Conservation (phyloP, 305 asterid genomes). For the Fraxinus ornus region DNA sequence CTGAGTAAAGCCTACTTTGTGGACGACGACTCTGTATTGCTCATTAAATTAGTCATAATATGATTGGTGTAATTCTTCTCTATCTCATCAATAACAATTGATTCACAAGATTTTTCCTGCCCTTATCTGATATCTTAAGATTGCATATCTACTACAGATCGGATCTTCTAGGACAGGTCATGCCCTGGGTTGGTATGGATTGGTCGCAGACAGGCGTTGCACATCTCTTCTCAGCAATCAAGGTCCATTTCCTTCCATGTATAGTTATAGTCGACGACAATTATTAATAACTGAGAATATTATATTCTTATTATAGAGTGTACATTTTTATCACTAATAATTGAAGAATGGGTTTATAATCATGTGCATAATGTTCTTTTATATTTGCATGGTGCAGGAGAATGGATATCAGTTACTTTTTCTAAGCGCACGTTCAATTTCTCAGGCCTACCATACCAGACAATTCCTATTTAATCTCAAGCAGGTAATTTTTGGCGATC, state of each 20-base stretch:
- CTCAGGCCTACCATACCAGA: constrained; percentile 83
- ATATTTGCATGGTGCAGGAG: constrained; percentile 61
- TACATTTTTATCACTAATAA: neutral
- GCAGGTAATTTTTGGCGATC: constrained; percentile 57
- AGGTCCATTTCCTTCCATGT: constrained; percentile 45
- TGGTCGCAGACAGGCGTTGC: constrained; percentile 96
- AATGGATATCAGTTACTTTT: constrained; percentile 92
- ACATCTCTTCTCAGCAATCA: constrained; percentile 90
- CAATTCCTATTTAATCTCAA: constrained; percentile 75
- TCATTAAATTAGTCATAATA: constrained; percentile 9
- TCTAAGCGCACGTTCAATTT: constrained; percentile 92
- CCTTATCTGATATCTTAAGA: constrained; percentile 21
- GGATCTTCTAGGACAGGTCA: constrained; percentile 94
- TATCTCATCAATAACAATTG: constrained; percentile 5
- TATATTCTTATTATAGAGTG: neutral
- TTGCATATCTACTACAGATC: constrained; percentile 53
- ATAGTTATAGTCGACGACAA: neutral
- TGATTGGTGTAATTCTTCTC: constrained; percentile 2
- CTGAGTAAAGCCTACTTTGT: neutral
- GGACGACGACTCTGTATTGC: neutral
- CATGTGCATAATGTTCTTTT: constrained; percentile 15
- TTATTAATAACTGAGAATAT: neutral
- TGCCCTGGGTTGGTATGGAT: constrained; percentile 98
- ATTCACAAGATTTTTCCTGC: neutral
- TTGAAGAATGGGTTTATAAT: neutral